Base-by-base conservation (phyloP, 2,329 filamentous ascomycete species). In the Aspergillus ruber region DNA sequence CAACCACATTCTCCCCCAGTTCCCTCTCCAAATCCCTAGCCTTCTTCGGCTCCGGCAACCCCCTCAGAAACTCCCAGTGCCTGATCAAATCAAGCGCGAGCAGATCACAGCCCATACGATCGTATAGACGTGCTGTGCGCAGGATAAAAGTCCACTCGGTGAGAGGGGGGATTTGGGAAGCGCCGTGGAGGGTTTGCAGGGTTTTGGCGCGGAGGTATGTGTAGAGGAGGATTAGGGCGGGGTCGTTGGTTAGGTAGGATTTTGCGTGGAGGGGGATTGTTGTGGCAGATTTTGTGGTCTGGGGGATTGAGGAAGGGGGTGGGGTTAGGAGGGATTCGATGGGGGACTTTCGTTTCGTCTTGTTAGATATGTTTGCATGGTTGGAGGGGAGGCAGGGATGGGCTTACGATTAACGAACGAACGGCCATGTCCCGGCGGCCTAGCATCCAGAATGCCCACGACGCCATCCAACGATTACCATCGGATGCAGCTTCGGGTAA, bases 381-480 rank as follows among this genome's bases (percentile, higher is more conserved):
- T 18, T 21, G 15, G 29, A 7, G 35, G 15, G 44, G 8, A 21
- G 9, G 1, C 6, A 12, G 39, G 17, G 46, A 25, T 10, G 13
- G 13, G 64, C 83, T 74, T 70, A 89, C 85, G 56, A 95, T 85
- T 3, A 98, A 74, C 6, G 86, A 83, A 45, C 88, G 82, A 6
- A 96, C 89, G 5, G 91, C 87, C 75, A 90, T 86, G 56, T 94
- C 87, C 50, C 84, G 82, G 52, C 86, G 80, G 33, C 83, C 83
- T 4, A 97, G 76, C 78, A 95, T 88, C 85, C 89, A 95, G 63
- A 95, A 95, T 2, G 88, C 88, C 93, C 93, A 98, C 0, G 87
- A 93, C 9, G 90, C 88, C 49, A 95, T 80, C 91, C 93, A 98
- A 48, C 91, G 80, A 62, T 98, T 91, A 2, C 89, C 89, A 53